These are phyloP conservation scores for Closterium sp. DNA, from an alignment of 139 green algal species.

Conservation along the genomic window DNA sequence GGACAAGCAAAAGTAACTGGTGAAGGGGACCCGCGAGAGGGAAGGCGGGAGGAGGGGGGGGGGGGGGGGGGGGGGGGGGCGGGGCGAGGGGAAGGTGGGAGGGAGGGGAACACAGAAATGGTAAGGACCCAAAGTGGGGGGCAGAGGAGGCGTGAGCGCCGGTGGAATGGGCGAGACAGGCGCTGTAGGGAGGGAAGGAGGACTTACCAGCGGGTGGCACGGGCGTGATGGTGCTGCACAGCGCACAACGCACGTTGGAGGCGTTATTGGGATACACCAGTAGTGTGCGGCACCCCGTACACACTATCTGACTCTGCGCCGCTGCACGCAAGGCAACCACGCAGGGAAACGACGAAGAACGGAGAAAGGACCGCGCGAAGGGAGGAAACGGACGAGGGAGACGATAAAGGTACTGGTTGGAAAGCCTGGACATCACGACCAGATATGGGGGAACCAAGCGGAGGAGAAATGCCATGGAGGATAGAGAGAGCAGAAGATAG, in stretches of 20 bases:
- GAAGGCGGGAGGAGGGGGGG: no score
- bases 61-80: no score
- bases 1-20: neutral
- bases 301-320: slow-evolving; percentile 72
- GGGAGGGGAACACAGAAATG: neutral
- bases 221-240: slow-evolving; percentile 78
- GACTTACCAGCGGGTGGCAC: slow-evolving; percentile 59
- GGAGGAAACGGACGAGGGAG: neutral
- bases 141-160: neutral
- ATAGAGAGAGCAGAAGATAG: neutral
- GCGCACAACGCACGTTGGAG: slow-evolving; percentile 82
- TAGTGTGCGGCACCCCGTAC: slow-evolving; percentile 73
- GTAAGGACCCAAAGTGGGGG: no score
- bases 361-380: neutral
- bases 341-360: neutral
- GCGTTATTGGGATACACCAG: slow-evolving; percentile 85
- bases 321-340: slow-evolving; percentile 2
- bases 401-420: neutral
- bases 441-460: neutral
- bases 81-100: no score
- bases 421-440: neutral
- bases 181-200: neutral
- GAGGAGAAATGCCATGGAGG: neutral
- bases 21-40: neutral
- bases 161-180: neutral